Base-by-base conservation (phyloP, 1,284 basidiomycete species). In the Tilletia setariae region DNA sequence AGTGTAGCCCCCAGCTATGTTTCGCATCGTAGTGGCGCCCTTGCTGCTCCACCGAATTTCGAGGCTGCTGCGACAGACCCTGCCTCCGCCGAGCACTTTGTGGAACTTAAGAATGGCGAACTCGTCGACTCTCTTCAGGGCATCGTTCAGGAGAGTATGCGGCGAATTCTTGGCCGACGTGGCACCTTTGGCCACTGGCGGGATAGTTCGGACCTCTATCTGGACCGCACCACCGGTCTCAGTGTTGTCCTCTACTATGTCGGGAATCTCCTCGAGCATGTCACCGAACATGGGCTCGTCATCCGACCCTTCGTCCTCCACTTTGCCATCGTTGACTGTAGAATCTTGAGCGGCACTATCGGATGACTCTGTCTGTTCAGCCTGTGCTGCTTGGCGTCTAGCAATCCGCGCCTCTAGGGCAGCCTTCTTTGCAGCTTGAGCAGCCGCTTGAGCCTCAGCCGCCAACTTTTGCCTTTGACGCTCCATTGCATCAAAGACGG, bases 31-130 rank as follows among this genome's bases (percentile, higher is more conserved):
- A 35, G 69, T 15, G 74, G 74, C 59, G 76, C 73, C 67, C 75
- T 73, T 67, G 67, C 68, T 75, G 30, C 71, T 76, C 82, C 77
- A 81, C 32, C 75, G 77, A 28, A 79, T 71, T 19, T 69, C 73
- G 30, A 79, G 76, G 65, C 71, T 74, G 70, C 73, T 75, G 44
- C 80, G 77, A 49, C 68, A 71, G 23, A 75, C 59, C 30, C 70
- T 69, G 16, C 74, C 76, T 3, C 72, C 77, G 2, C 72, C 74
- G 13, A 67, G 67, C 23, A 79, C 69, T 30, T 44, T 71, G 6
- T 72, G 70, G 80, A 91, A 96, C 2, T 87, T 86, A 71, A 91
- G 85, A 11, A 88, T 88, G 13, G 93, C 91, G 79, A 90, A 90
- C 68, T 87, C 86, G 79, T 95, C 91, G 9, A 84, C 73, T 66